Conservation (phyloP, 148 eudicot genomes). For the Fagopyrum esculentum region DNA sequence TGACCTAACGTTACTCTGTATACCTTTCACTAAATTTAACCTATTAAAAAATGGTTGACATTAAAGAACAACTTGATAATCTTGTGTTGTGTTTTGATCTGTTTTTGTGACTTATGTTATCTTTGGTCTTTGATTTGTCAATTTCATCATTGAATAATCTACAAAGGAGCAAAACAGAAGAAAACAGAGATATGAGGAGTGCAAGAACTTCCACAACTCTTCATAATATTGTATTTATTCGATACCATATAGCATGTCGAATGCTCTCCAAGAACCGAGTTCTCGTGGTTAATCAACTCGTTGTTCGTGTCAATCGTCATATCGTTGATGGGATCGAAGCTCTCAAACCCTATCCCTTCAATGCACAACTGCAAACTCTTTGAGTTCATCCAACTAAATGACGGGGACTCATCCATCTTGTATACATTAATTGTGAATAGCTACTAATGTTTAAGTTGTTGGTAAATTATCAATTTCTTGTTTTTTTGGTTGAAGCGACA, state of each 20-base stretch:
- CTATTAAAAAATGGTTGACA: too few relatives aligned
- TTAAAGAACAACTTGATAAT: too few relatives aligned
- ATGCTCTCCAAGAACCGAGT: constrained; percentile 14
- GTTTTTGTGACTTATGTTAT: not conserved
- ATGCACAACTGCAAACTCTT: constrained; percentile 71
- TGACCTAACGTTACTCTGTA: too few relatives aligned
- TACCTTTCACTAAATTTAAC: too few relatives aligned
- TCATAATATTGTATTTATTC: constrained; percentile 31
- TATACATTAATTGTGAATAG: too few relatives aligned
- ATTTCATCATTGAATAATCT: not conserved
- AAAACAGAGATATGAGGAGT: constrained; percentile 72
- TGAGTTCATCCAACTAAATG: constrained; percentile 27
- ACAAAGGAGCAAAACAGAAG: not conserved
- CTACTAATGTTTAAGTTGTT: too few relatives aligned
- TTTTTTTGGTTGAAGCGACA: too few relatives aligned
- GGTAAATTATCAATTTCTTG: too few relatives aligned
- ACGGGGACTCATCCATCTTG: too few relatives aligned
- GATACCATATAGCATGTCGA: constrained; percentile 1
- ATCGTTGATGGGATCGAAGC: constrained; percentile 58
- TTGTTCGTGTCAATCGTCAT: constrained; percentile 14
- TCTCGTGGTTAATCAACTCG: not conserved
- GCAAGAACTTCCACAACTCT: constrained; percentile 23
- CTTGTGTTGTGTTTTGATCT: too few relatives aligned
- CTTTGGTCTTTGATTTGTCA: not conserved
- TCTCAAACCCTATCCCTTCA: constrained; percentile 83